These are phyloP conservation scores for Populus alba DNA, from an alignment of 345 rosid species.

Conservation along the genomic window DNA sequence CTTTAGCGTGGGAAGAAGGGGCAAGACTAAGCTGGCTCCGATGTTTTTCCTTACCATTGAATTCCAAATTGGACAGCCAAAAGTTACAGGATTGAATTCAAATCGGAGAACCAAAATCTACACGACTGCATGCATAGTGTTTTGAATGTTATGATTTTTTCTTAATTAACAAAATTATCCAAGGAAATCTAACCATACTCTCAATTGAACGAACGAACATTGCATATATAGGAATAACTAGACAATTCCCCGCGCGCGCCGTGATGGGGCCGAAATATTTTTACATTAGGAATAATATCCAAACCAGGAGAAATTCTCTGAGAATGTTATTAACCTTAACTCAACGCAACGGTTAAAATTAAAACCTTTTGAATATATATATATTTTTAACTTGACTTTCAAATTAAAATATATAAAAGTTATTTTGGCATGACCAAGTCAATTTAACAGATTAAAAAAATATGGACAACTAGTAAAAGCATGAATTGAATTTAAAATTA, in stretches of 20 bases:
- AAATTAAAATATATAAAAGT: no score
- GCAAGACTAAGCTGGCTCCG: background rate
- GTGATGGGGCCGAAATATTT: no score
- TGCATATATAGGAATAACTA: background rate
- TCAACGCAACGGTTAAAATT: no score
- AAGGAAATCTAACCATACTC: background rate
- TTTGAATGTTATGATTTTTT: background rate
- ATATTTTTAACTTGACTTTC: accelerated
- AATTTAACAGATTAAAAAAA: no score
- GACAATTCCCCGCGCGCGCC: background rate
- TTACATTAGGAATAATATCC: no score
- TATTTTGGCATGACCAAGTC: no score
- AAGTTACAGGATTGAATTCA: background rate
- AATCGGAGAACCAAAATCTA: background rate
- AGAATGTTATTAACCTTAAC: no score
- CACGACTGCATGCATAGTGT: background rate
- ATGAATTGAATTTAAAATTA: no score
- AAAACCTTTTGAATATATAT: no score
- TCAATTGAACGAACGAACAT: background rate
- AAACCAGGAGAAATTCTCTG: no score
- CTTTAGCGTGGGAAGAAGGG: background rate
- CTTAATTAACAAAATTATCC: background rate
- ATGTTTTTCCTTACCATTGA: background rate
- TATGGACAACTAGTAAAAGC: no score
- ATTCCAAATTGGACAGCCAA: background rate